A percentile compares a stretch with the other conserved stretches of the same genome.
These are phyloP conservation scores for Cucurbita pepo DNA, from an alignment of 306 rosid genomes.

Conservation along the genomic window DNA sequence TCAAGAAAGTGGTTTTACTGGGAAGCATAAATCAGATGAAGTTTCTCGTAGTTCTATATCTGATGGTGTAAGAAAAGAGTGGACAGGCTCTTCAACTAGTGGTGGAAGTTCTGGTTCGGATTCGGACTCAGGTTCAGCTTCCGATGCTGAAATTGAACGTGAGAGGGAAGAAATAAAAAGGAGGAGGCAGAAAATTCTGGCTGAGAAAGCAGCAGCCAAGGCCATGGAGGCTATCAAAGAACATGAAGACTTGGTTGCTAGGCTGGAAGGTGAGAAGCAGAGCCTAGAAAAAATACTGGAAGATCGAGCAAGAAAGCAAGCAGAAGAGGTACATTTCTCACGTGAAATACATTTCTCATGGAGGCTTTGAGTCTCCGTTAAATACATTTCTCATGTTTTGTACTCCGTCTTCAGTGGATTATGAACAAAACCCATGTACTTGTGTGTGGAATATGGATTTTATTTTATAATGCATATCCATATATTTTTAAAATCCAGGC, in stretches of 20 bases:
- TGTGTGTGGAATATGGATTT: neutral
- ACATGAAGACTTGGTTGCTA: constrained; percentile 74
- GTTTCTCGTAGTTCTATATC: constrained; percentile 40
- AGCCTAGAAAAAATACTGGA: constrained; percentile 89
- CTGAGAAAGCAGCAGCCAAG: constrained; percentile 81
- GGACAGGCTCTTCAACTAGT: constrained; percentile 33
- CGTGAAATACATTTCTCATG: neutral
- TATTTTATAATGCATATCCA: constrained; percentile 6
- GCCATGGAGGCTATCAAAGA: constrained; percentile 70
- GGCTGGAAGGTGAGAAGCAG: constrained; percentile 92
- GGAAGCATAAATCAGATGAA: constrained; percentile 24
- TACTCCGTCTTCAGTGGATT: neutral
- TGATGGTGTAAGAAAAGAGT: constrained; percentile 29
- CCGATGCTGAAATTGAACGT: constrained; percentile 69
- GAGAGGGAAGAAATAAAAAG: constrained; percentile 74
- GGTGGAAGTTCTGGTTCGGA: constrained; percentile 60
- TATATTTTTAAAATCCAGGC: constrained; percentile 38
- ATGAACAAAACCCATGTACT: neutral
- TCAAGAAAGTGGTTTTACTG: constrained; percentile 24
- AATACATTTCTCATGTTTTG: neutral
- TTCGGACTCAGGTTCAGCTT: constrained; percentile 58
- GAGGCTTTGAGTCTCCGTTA: neutral
- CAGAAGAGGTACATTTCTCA: constrained; percentile 47
- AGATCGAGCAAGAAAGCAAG: constrained; percentile 79
- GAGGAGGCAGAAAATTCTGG: constrained; percentile 55